A percentile compares a stretch with the other conserved stretches of the same genome.
phyloP scores from a whole-genome alignment of 805 yeast genomes.

The Groenewaldozyma salmanticensis region DNA sequence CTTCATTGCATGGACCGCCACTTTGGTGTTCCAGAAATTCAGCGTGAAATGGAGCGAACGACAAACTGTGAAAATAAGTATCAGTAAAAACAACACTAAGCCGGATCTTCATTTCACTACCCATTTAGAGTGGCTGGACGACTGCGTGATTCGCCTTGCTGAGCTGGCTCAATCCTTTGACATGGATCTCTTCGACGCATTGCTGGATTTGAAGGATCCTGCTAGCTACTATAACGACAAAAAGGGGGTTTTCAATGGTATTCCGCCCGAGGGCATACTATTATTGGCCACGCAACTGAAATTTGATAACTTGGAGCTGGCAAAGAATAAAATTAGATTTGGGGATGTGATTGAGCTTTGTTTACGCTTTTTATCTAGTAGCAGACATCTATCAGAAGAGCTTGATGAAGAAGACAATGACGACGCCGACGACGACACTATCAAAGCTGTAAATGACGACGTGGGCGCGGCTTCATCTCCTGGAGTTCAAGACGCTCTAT shows the following conservation, averaged over 20 bases:
- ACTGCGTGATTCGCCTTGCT: conserved; percentile 32
- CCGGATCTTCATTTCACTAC: conserved; percentile 14
- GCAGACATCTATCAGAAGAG: too few relatives aligned
- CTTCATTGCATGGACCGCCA: conserved; percentile 46
- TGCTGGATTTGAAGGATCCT: conserved; percentile 31
- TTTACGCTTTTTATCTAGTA: conserved; percentile 15
- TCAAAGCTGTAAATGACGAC: not conserved
- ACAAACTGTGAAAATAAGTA: conserved; percentile 25
- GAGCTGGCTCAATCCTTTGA: conserved; percentile 58
- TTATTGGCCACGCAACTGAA: conserved; percentile 25
- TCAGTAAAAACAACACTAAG: not conserved
- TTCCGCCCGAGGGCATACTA: conserved; percentile 22
- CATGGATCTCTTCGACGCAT: conserved; percentile 35
- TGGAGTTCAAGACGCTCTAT: conserved; percentile 27
- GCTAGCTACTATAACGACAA: conserved; percentile 19
- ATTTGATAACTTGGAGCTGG: conserved; percentile 18
- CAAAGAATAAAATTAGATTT: conserved; percentile 9
- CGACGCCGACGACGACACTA: conserved; percentile 14
- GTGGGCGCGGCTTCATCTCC: conserved; percentile 21
- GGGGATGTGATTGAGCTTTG: conserved; percentile 15
- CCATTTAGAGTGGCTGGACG: conserved; percentile 24
- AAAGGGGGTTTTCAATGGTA: conserved; percentile 1
- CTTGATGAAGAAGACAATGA: too few relatives aligned
- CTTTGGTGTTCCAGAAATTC: conserved; percentile 28
- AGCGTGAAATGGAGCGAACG: conserved; percentile 25